Evolutionary conservation across 768 basidiomycete genomes (phyloP), one percentile per base, ranked within the genome.

Genomic region (Pholiota molesta): DNA sequence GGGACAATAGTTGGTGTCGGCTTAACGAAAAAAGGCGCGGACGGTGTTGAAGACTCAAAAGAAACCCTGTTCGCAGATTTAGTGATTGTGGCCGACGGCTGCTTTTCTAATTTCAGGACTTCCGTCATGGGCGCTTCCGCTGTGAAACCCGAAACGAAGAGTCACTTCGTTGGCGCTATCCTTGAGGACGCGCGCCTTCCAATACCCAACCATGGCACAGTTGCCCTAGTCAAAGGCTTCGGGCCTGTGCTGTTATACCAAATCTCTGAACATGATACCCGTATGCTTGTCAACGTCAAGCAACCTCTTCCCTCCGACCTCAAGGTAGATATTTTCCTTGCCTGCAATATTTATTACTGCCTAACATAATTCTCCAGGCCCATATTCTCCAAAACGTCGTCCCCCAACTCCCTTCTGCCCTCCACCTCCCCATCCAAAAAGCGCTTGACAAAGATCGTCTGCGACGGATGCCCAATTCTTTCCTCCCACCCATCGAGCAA

Each of bases 161-260:
- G 89, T 56, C 85, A 95, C 74, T 99, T 98, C 70, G 82, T 95
- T 62, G 97, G 96, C 26, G 83, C 88, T 6, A 79, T 99, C 16
- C 82, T 99, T 47, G 85, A 95, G 69, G 85, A 97, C 68, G 87
- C 85, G 0, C 77, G 72, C 53, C 75, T 94, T 17, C 94, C 93
- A 0, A 87, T 92, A 57, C 84, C 85, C 3, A 79, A 90, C 62
- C 88, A 91, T 65, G 93, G 95, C 35, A 97, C 93, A 0, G 95
- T 97, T 16, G 88, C 83, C 21, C 85, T 97, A 11, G 84, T 93
- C 13, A 86, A 89, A 62, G 90, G 87, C 26, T 83, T 83, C 45
- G 97, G 97, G 1, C 96, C 96, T 4, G 94, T 97, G 44, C 80
- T 99, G 49, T 72, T 97, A 61, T 99, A 99, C 78, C 95, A 97